Percentiles rank a stretch among this genome's conserved stretches.
These are phyloP conservation scores for Suhomyces faveliae DNA, from an alignment of 805 yeast genomes.

Conservation along the genomic window DNA sequence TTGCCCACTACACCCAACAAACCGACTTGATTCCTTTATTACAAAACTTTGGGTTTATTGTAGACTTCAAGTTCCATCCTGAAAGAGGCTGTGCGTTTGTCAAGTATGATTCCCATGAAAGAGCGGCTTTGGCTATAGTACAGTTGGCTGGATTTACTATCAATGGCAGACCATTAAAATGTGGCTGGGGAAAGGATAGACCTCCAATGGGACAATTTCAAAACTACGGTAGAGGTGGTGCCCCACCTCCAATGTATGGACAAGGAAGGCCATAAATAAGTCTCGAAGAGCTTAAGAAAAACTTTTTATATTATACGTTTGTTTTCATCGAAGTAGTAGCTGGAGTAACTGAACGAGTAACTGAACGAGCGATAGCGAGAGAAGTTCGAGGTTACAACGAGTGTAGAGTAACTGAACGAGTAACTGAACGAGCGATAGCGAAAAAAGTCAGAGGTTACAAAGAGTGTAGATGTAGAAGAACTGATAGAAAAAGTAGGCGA, in stretches of 20 bases:
- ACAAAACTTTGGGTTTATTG: constrained; percentile 78
- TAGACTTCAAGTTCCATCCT: constrained; percentile 75
- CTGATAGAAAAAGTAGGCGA: no score
- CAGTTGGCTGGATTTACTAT: constrained; percentile 69
- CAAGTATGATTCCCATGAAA: constrained; percentile 80
- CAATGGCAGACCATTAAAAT: constrained; percentile 74
- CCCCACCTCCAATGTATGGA: constrained; percentile 29
- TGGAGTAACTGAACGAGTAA: no score
- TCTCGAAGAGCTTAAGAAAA: constrained; percentile 1
- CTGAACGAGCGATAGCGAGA: no score
- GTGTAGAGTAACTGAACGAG: no score
- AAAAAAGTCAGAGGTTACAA: no score
- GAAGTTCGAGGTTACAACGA: no score
- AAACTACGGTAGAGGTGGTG: constrained; percentile 22
- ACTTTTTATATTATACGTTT: constrained; percentile 1
- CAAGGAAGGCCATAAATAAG: constrained; percentile 18
- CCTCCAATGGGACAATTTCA: constrained; percentile 32
- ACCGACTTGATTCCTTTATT: constrained; percentile 69
- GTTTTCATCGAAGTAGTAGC: no score
- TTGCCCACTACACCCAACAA: constrained; percentile 74
- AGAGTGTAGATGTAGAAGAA: no score
- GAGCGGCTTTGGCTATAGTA: constrained; percentile 85
- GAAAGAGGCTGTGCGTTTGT: constrained; percentile 89
- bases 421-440: no score
- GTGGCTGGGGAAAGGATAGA: constrained; percentile 82